Evolutionary conservation across 495 filamentous ascomycete species (phyloP).

Genomic region (Penicillium atrosanguineum): DNA sequence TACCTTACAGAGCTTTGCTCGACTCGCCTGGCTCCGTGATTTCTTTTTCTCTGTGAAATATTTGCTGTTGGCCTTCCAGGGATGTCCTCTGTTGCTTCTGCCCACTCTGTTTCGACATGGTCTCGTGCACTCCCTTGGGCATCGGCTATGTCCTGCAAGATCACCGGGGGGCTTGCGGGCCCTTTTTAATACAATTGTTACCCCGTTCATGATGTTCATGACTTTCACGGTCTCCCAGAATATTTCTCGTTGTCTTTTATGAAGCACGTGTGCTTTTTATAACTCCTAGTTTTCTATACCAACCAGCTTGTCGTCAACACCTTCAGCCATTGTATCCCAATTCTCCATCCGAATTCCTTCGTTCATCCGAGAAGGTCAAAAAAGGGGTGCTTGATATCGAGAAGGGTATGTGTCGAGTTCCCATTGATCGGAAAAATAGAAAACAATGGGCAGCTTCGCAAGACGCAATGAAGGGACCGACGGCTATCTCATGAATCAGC

Average conservation of each 20-base stretch:
- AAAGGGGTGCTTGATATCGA: background rate
- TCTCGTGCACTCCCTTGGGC: constrained; percentile 31
- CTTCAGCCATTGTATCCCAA: background rate
- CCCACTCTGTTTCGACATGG: constrained; percentile 27
- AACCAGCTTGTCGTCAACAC: background rate
- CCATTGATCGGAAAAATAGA: background rate
- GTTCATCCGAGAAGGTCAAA: background rate
- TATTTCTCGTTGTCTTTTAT: background rate
- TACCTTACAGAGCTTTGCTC: constrained; percentile 30
- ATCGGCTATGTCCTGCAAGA: constrained; percentile 27
- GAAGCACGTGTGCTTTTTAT: background rate
- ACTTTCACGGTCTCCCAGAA: background rate
- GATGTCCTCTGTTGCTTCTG: constrained; percentile 28
- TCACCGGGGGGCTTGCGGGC: constrained; percentile 16
- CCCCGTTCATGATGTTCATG: constrained; percentile 14
- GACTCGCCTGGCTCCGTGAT: constrained; percentile 19
- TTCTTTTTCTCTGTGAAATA: constrained; percentile 30
- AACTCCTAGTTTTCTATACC: background rate
- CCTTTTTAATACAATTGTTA: constrained; percentile 28
- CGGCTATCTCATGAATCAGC: constrained; percentile 38
- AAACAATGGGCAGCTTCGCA: constrained; percentile 38
- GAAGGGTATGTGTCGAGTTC: background rate
- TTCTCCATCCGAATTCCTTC: background rate
- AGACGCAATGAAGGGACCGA: constrained; percentile 39
- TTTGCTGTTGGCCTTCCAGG: constrained; percentile 30